phyloP scores from a whole-genome alignment of 1,284 basidiomycete species.

The Trichosporon ovoides region DNA sequence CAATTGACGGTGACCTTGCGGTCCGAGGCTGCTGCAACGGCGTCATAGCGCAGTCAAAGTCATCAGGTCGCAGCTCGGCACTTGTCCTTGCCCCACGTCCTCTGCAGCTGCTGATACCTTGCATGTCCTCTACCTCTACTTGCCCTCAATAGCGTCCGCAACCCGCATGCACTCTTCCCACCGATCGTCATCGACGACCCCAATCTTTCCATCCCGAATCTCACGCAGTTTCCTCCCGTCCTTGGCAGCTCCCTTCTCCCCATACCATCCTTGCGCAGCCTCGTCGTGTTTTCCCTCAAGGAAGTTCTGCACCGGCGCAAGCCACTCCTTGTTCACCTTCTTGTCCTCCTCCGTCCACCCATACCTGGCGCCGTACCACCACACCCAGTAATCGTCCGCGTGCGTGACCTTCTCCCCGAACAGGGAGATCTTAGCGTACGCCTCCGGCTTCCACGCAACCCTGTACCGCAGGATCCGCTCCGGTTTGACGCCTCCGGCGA shows the following conservation, averaged over 20 bases:
- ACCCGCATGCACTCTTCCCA: conserved; percentile 23
- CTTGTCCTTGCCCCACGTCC: too few relatives aligned
- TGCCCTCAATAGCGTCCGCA: conserved; percentile 11
- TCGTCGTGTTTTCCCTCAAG: conserved; percentile 13
- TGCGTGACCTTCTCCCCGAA: conserved; percentile 19
- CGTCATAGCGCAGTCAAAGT: too few relatives aligned
- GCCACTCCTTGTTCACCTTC: conserved; percentile 15
- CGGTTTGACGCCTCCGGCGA: conserved; percentile 17
- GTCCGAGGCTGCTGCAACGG: too few relatives aligned
- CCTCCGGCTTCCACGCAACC: conserved; percentile 16
- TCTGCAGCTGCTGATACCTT: too few relatives aligned
- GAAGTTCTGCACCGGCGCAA: conserved; percentile 20
- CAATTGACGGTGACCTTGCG: too few relatives aligned
- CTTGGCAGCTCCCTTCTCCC: not conserved
- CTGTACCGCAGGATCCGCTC: conserved; percentile 22
- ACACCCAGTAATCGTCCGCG: conserved; percentile 25
- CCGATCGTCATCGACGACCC: conserved; percentile 22
- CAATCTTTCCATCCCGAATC: conserved; percentile 19
- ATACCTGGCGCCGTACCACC: conserved; percentile 22
- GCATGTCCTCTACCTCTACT: too few relatives aligned
- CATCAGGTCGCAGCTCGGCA: too few relatives aligned
- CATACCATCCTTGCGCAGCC: conserved; percentile 23
- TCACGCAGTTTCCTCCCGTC: conserved; percentile 15
- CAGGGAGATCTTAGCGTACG: not conserved
- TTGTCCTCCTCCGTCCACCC: conserved; percentile 18